These are phyloP conservation scores for Pichia sp. DNA, from an alignment of 1,139 yeast genomes.

Conservation along the genomic window DNA sequence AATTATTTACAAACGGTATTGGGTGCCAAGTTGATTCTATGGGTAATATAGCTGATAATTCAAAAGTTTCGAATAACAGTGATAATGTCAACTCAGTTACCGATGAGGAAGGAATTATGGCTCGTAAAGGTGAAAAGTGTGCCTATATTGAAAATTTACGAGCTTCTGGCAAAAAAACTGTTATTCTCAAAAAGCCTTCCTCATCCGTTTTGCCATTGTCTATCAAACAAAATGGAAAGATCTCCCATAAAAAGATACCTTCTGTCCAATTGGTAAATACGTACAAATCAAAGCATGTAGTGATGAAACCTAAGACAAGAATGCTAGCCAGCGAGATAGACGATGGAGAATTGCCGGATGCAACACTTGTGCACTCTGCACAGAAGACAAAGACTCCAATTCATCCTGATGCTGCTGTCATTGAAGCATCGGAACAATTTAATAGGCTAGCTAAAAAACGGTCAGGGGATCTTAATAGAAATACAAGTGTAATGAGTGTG, in stretches of 20 bases:
- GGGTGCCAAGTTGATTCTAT: background rate
- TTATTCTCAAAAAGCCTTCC: slow-evolving; percentile 9
- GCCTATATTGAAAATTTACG: slow-evolving; percentile 15
- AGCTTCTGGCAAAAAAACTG: slow-evolving; percentile 5
- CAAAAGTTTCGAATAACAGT: background rate
- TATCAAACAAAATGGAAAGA: slow-evolving; percentile 15
- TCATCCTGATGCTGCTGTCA: slow-evolving; percentile 27
- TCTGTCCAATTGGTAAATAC: slow-evolving; percentile 18
- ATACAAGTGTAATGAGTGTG: slow-evolving; percentile 26
- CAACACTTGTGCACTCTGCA: slow-evolving; percentile 24
- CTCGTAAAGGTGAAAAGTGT: slow-evolving; percentile 15
- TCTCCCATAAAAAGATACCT: slow-evolving; percentile 21
- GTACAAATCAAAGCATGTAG: slow-evolving; percentile 42
- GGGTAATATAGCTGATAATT: background rate
- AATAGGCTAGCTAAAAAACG: slow-evolving; percentile 16
- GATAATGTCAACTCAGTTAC: background rate
- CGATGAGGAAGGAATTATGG: background rate
- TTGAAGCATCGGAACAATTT: slow-evolving; percentile 27
- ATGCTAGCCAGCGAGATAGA: slow-evolving; percentile 73
- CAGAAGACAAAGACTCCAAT: slow-evolving; percentile 25
- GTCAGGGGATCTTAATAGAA: slow-evolving; percentile 18
- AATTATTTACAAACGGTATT: slow-evolving; percentile 32
- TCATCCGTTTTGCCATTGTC: slow-evolving; percentile 13
- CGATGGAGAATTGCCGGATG: slow-evolving; percentile 43
- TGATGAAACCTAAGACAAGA: slow-evolving; percentile 54